phyloP scores from a whole-genome alignment of 1,284 basidiomycete genomes.

The Stygiomarasmius scandens region DNA sequence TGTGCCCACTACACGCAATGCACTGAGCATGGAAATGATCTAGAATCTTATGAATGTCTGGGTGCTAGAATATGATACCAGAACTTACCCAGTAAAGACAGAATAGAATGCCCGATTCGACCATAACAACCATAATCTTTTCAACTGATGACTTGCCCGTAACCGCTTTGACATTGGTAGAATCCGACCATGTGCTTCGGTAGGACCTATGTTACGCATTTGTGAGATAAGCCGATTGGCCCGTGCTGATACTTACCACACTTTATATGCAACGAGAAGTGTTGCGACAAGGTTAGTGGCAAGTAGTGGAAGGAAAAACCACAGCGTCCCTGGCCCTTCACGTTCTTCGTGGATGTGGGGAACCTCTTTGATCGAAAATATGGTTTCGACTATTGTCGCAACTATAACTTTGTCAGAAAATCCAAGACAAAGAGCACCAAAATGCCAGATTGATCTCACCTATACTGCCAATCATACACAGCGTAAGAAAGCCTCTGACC shows the following conservation, averaged over 20 bases:
- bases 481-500: neutral
- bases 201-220: neutral
- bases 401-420: no score
- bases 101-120: neutral
- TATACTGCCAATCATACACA: neutral
- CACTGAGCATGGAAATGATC: neutral
- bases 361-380: neutral
- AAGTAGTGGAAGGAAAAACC: neutral
- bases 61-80: neutral
- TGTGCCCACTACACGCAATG: neutral
- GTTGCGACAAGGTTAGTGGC: neutral
- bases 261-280: neutral
- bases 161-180: neutral
- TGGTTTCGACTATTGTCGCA: neutral
- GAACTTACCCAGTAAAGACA: neutral
- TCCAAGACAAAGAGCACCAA: no score
- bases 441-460: no score
- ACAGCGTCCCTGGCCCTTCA: neutral
- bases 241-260: constrained; percentile 1
- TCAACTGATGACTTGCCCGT: neutral
- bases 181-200: neutral
- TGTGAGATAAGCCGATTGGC: no score
- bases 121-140: neutral
- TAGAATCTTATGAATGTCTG: neutral
- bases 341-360: neutral